Conservation (phyloP, 495 filamentous ascomycete species). For the Ramalina peruviana region DNA sequence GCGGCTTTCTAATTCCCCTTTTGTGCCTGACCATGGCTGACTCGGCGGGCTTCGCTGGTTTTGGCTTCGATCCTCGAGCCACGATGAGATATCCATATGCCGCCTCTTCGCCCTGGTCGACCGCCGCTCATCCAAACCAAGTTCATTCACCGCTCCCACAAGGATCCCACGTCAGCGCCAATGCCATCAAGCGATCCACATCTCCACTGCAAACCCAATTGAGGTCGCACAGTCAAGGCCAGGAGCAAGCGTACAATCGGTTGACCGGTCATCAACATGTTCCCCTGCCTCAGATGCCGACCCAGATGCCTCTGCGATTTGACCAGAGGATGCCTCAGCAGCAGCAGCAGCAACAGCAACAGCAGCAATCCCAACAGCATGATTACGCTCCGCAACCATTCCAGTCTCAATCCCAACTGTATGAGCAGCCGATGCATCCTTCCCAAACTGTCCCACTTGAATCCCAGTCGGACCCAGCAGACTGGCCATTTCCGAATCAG, state of each 20-base stretch:
- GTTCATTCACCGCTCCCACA: slow-evolving; percentile 9
- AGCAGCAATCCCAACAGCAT: slow-evolving; percentile 24
- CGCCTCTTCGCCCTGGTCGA: slow-evolving; percentile 14
- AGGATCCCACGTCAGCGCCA: slow-evolving; percentile 3
- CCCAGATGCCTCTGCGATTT: slow-evolving; percentile 25
- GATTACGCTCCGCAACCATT: background rate
- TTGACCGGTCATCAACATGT: background rate
- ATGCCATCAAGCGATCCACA: slow-evolving; percentile 19
- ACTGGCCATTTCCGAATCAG: slow-evolving; percentile 7
- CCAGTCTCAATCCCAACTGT: background rate
- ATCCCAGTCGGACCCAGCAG: slow-evolving; percentile 25
- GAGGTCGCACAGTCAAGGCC: slow-evolving; percentile 3
- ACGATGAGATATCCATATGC: slow-evolving; percentile 9
- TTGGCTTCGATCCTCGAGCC: slow-evolving; percentile 15
- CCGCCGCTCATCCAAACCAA: slow-evolving; percentile 10
- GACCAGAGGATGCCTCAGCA: slow-evolving; percentile 19
- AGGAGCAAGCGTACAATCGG: slow-evolving; percentile 1
- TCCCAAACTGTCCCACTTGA: background rate
- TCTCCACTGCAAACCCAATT: slow-evolving; percentile 17
- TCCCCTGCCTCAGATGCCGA: background rate
- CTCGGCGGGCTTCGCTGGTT: slow-evolving; percentile 13
- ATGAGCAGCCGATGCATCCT: background rate
- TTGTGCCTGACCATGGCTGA: slow-evolving; percentile 10
- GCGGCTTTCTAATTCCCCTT: background rate
- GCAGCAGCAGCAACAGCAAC: slow-evolving; percentile 17